Base-by-base conservation (phyloP, 2,329 filamentous ascomycete species). In the Stemphylium vesicarium region DNA sequence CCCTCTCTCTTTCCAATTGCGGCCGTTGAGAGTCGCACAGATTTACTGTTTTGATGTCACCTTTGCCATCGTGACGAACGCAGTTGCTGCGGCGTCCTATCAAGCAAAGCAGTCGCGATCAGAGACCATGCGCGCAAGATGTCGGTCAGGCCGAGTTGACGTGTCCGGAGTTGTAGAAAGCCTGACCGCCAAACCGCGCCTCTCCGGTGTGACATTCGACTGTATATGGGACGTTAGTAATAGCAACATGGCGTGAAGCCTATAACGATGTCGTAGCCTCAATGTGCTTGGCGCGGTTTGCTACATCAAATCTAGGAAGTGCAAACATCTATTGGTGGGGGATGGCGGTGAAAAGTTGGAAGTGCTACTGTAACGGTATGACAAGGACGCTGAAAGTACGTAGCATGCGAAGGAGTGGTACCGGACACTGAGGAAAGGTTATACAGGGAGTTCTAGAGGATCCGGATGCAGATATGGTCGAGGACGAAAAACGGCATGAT, bases 321-420 rank as follows among this genome's bases (percentile, higher is more conserved):
- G 20, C 31, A 18, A 16, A 12, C 11, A 29, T n/a, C 29, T 3
- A 57, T 49, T 57, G 58, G 55, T 10, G 20, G 35, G n/a, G 18
- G 36, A 52, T 42, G 47, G 57, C 55, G 58, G 53, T 63, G 60
- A 59, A 29, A 43, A 43, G 47, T 41, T 45, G 33, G 12, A 37
- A 24, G 55, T 63, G 50, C 33, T 37, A 61, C 53, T 46, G 56
- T 51, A 57, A 63, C 57, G 11, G 57, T 62, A 51, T 51, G 60
- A 62, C 60, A 43, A 50, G 37, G 35, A 46, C 24, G 22, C 31
- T 53, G 38, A 24, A 42, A 12, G 36, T 15, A 37, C 37, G 36
- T 41, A 55, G 42, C 36, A 29, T 39, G 22, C 41, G 41, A 24
- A 46, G 26, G 13, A 22, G 52, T 51, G n/a, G 52, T 33, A 55